Conservation (phyloP, 2,329 filamentous ascomycete genomes). For the Pseudogymnoascus sp. region DNA sequence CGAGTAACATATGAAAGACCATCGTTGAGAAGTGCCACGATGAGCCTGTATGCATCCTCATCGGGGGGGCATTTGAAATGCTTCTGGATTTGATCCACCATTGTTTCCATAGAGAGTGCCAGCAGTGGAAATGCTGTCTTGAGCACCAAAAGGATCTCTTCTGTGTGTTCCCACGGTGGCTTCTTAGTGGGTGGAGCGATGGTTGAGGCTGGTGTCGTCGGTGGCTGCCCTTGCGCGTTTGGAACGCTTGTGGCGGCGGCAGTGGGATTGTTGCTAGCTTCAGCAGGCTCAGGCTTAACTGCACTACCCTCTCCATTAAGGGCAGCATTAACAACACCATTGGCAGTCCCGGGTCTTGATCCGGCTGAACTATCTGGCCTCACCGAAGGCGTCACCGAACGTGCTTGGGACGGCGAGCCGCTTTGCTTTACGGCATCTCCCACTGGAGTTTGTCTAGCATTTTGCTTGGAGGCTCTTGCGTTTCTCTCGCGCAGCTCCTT, state of each 20-base stretch:
- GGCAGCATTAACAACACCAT: constrained; percentile 31
- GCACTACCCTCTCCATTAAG: constrained; percentile 7
- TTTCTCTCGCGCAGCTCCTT: constrained; percentile 48
- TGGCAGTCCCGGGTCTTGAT: constrained; percentile 36
- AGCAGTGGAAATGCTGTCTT: constrained; percentile 96
- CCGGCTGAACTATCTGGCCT: constrained; percentile 22
- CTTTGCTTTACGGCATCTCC: constrained; percentile 23
- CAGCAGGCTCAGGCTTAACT: constrained; percentile 25
- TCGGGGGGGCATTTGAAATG: constrained; percentile 98
- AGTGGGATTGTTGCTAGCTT: constrained; percentile 15
- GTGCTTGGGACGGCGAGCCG: constrained; percentile 24
- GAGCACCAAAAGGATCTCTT: constrained; percentile 89
- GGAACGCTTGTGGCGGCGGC: constrained; percentile 13
- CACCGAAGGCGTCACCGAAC: constrained; percentile 21
- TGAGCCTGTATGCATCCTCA: constrained; percentile 93
- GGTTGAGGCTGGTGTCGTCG: constrained; percentile 22
- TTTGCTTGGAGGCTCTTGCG: constrained; percentile 33
- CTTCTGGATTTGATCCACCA: constrained; percentile 98
- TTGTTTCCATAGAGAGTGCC: constrained; percentile 96
- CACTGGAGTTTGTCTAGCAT: constrained; percentile 14
- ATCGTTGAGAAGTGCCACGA: constrained; percentile 95
- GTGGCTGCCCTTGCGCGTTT: constrained; percentile 32
- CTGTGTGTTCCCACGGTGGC: constrained; percentile 91
- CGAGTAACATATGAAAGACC: constrained; percentile 86
- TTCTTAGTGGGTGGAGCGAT: constrained; percentile 40